Conservation (phyloP, 2,329 filamentous ascomycete genomes). For the Fusarium mexicanum region DNA sequence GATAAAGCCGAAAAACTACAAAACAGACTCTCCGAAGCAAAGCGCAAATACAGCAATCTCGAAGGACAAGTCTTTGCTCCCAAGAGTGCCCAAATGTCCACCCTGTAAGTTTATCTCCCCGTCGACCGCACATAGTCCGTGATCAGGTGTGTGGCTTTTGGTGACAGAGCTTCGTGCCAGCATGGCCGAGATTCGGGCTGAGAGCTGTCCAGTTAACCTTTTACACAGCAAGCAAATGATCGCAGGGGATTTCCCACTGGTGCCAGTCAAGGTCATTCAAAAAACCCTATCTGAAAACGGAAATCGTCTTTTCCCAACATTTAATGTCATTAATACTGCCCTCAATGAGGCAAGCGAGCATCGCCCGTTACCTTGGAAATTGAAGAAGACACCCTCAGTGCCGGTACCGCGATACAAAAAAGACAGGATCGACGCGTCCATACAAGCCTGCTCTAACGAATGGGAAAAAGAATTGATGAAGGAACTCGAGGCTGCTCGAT, state of each 20-base stretch:
- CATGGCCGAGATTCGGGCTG: background rate
- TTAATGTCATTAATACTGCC: constrained; percentile 20
- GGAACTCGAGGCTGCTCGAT: constrained; percentile 37
- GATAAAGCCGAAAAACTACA: background rate
- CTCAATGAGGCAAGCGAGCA: background rate
- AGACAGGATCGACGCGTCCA: background rate
- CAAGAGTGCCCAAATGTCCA: background rate
- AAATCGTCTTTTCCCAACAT: constrained; percentile 30
- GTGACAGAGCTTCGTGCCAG: background rate
- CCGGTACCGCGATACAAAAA: background rate
- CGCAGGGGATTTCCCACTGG: constrained; percentile 35
- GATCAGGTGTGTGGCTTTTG: background rate
- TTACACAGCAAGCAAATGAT: constrained; percentile 29
- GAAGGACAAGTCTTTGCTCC: background rate
- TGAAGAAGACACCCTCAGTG: constrained; percentile 19
- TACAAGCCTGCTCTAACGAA: background rate
- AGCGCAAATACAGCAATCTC: constrained; percentile 18
- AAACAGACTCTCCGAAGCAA: constrained; percentile 22
- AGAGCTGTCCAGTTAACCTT: constrained; percentile 7
- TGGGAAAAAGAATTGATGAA: constrained; percentile 18
- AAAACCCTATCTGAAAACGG: constrained; percentile 14
- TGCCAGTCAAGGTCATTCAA: constrained; percentile 22
- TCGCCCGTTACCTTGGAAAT: background rate
- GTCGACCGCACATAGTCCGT: background rate
- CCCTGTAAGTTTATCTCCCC: constrained; percentile 17